These are phyloP conservation scores for Russula sp. DNA, from an alignment of 768 basidiomycete species.

Conservation along the genomic window DNA sequence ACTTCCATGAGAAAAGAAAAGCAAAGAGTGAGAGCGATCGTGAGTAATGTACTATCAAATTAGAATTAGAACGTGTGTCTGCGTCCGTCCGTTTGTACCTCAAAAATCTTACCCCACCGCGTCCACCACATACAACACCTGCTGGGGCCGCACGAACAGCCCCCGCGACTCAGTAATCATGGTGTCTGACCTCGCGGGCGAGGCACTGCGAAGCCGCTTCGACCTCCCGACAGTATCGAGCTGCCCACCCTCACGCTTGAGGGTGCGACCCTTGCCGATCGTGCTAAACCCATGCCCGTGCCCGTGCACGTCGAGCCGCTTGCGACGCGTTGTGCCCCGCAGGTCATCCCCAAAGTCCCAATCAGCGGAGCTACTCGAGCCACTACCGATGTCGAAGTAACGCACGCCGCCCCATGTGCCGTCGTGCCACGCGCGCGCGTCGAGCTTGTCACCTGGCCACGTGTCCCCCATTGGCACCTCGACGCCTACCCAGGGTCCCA, in stretches of 20 bases:
- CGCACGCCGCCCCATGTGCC: slow-evolving; percentile 74
- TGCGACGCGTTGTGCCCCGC: slow-evolving; percentile 36
- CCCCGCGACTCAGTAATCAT: slow-evolving; percentile 60
- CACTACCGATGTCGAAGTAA: slow-evolving; percentile 74
- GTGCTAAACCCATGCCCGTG: slow-evolving; percentile 23
- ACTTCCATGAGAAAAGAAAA: not conserved
- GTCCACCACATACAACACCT: slow-evolving; percentile 81
- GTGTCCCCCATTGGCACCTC: slow-evolving; percentile 68
- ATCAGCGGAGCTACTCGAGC: slow-evolving; percentile 54
- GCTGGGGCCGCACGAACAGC: slow-evolving; percentile 77
- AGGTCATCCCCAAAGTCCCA: slow-evolving; percentile 51
- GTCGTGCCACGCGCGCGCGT: slow-evolving; percentile 80
- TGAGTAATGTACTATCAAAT: slow-evolving; percentile 4
- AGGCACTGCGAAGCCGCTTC: slow-evolving; percentile 61
- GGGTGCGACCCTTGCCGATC: slow-evolving; percentile 31
- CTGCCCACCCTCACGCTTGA: slow-evolving; percentile 55
- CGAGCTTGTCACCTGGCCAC: slow-evolving; percentile 44
- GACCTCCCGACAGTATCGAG: slow-evolving; percentile 34
- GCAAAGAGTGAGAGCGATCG: not conserved
- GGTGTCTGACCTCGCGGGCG: slow-evolving; percentile 55
- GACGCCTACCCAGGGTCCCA: slow-evolving; percentile 85
- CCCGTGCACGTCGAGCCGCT: slow-evolving; percentile 27
- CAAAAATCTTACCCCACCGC: slow-evolving; percentile 43
- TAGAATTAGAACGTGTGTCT: not conserved
- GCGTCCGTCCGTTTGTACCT: not conserved